A percentile compares a stretch with the other conserved stretches of the same genome.
phyloP scores from a whole-genome alignment of 2,329 filamentous ascomycete species.

The Trichoderma harzianum region DNA sequence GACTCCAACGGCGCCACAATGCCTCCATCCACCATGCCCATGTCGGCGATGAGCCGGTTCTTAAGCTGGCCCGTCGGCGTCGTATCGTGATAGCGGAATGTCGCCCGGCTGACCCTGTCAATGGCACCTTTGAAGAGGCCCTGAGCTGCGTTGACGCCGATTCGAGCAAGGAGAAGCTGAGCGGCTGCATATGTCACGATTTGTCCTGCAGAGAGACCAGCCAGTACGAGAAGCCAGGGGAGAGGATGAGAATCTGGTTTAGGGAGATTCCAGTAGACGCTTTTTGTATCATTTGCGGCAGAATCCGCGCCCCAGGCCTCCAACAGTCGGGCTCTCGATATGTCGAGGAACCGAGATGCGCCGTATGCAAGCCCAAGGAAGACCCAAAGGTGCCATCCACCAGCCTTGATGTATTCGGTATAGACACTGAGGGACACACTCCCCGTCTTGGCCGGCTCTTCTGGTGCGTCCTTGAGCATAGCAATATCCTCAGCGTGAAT shows the following conservation, averaged over 20 bases:
- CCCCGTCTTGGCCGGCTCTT: constrained; percentile 49
- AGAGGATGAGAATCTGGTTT: constrained; percentile 62
- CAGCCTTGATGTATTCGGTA: constrained; percentile 81
- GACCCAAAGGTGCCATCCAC: constrained; percentile 70
- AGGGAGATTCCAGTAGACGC: constrained; percentile 43
- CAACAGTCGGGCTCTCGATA: constrained; percentile 74
- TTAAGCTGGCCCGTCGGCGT: constrained; percentile 86
- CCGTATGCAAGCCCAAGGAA: constrained; percentile 60
- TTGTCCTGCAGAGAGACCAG: constrained; percentile 60
- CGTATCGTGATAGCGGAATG: constrained; percentile 86
- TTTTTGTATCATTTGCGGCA: neutral
- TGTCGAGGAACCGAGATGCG: constrained; percentile 59
- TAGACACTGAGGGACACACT: constrained; percentile 74
- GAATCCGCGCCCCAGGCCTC: constrained; percentile 77
- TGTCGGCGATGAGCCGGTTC: constrained; percentile 88
- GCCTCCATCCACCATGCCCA: constrained; percentile 84
- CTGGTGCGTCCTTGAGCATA: constrained; percentile 28
- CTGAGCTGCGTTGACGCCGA: constrained; percentile 75
- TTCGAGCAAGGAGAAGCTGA: constrained; percentile 67
- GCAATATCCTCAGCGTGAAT: constrained; percentile 28
- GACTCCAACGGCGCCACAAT: constrained; percentile 70
- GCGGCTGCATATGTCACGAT: constrained; percentile 58
- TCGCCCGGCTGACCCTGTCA: constrained; percentile 69
- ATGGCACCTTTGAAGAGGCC: constrained; percentile 72
- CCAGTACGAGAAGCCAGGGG: constrained; percentile 73